Percentiles rank a stretch among this genome's conserved stretches.
Evolutionary conservation across 2,329 filamentous ascomycete species (phyloP).

Genomic region (Hirsutella rhossiliensis): DNA sequence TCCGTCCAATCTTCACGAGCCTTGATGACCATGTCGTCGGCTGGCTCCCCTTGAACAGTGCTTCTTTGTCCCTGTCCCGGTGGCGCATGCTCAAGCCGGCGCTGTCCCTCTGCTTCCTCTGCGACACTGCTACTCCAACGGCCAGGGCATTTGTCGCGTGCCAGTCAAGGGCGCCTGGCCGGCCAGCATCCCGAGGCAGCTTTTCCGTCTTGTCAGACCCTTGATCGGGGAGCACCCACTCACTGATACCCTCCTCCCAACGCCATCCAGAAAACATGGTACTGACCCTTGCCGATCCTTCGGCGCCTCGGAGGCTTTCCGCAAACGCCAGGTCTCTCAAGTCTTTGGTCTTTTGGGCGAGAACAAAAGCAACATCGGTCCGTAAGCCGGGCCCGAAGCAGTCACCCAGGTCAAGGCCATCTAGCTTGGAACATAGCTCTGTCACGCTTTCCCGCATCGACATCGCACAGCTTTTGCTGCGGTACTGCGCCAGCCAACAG

Average conservation of each 20-base stretch:
- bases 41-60: too few species aligned
- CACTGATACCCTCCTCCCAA: conserved; percentile 29
- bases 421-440: conserved; percentile 27
- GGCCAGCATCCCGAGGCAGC: neutral
- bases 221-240: conserved; percentile 20
- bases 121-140: neutral
- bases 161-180: neutral
- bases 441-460: conserved; percentile 24
- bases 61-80: too few species aligned
- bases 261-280: conserved; percentile 22
- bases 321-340: conserved; percentile 41
- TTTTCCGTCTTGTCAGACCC: neutral
- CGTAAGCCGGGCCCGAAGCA: conserved; percentile 25
- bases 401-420: conserved; percentile 17
- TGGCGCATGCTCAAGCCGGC: too few species aligned
- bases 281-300: conserved; percentile 4
- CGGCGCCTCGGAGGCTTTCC: conserved; percentile 24
- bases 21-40: too few species aligned
- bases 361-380: conserved; percentile 34
- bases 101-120: too few species aligned
- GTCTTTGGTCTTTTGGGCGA: conserved; percentile 40
- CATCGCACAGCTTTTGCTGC: conserved; percentile 27
- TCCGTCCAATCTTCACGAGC: neutral
- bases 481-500: conserved; percentile 33
- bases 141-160: neutral